Evolutionary conservation across 2,329 filamentous ascomycete genomes (phyloP).

Genomic region (Botrytis fragariae): DNA sequence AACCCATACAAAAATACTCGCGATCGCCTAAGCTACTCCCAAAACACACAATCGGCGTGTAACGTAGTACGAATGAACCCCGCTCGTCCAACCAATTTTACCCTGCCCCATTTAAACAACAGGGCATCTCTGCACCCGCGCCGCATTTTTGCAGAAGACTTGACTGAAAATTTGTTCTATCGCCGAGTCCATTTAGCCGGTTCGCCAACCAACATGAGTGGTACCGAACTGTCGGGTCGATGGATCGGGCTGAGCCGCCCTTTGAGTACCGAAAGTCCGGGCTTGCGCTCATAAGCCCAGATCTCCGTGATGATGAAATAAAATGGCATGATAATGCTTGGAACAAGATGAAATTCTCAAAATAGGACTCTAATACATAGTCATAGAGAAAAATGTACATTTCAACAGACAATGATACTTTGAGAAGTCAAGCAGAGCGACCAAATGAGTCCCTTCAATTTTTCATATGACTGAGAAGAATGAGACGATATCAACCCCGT

Average conservation of each 20-base stretch:
- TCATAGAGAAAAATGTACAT: not conserved
- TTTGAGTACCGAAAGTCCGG: not conserved
- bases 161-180: not conserved
- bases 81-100: not conserved
- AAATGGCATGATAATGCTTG: not conserved
- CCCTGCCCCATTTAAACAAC: not conserved
- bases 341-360: not conserved
- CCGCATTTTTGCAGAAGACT: not conserved
- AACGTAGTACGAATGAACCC: not conserved
- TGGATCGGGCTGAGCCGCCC: not conserved
- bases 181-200: not conserved
- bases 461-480: not conserved
- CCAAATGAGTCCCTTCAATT: not conserved
- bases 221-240: conserved; percentile 4
- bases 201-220: not conserved
- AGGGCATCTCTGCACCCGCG: not conserved
- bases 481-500: not conserved
- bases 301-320: not conserved
- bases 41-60: not conserved
- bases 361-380: not conserved
- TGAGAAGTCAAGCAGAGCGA: not conserved
- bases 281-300: not conserved
- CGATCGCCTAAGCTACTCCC: not conserved
- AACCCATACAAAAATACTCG: not conserved
- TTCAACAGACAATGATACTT: not conserved